Evolutionary conservation across 768 basidiomycete species (phyloP), one percentile per base, ranked within the genome.

Genomic region (Lactarius vividus): DNA sequence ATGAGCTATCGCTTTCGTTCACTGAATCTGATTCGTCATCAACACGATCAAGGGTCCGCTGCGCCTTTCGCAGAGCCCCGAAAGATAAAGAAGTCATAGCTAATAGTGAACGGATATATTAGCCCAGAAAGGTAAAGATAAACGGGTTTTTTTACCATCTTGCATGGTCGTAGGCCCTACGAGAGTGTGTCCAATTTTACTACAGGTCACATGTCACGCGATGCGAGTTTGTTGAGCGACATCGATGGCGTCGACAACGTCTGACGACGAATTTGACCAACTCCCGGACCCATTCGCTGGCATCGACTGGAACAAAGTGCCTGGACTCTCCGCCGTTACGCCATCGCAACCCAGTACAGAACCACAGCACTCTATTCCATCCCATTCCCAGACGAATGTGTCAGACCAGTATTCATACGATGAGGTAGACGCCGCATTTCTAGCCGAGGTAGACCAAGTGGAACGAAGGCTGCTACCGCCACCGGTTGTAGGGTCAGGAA

Each of bases 281-380:
- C 64, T 85, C 37, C 81, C 80, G 0, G 86, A 88, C 70, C 81
- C 82, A 28, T 83, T 87, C 64, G 80, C 80, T 4, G 80, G 79
- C 18, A 54, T 85, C 26, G 78, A 81, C 67, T 83, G 81, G 65
- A 78, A 84, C 31, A 78, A 64, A 13, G 63, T 79, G 26, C 74
- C 79, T 10, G 76, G 61, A 59, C 73, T 78, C 53, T 62, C 64
- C n/a, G 6, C 20, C 6, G n/a, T 56, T 46, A 29, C 57, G 20
- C 28, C 53, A 44, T 39, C 35, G 8, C 56, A 39, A 3, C 26
- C 54, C 5, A 20, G 1, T 18, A 9, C 13, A 18, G 28, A 31
- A 52, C 39, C 11, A 42, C 31, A 40, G 13, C 59, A 8, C 23
- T 57, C 60, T 37, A 55, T 66, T 6, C 49, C 63, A 3, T 26